Evolutionary conservation across 2,329 filamentous ascomycete species (phyloP).

Genomic region (Penicillium digitatum): DNA sequence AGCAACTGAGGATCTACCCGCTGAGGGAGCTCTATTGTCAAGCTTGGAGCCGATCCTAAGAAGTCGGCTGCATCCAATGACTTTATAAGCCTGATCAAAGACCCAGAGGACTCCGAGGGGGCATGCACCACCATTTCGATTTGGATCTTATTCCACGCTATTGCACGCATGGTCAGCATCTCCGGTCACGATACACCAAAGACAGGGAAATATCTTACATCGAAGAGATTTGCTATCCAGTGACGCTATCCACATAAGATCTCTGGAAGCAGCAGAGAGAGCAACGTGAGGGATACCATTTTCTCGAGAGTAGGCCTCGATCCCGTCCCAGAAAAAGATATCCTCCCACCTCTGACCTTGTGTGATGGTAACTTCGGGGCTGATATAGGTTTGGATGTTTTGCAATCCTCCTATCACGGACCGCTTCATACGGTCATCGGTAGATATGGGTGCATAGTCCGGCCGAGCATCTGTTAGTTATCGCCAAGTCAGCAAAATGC

Average conservation of each 20-base stretch:
- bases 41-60: constrained; percentile 63
- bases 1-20: constrained; percentile 63
- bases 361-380: constrained; percentile 71
- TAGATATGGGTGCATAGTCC: constrained; percentile 66
- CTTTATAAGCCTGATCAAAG: constrained; percentile 68
- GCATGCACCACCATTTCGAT: constrained; percentile 84
- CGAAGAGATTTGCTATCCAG: constrained; percentile 69
- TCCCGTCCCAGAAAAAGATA: constrained; percentile 59
- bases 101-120: constrained; percentile 64
- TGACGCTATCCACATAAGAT: constrained; percentile 70
- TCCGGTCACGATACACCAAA: background rate
- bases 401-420: constrained; percentile 62
- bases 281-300: constrained; percentile 65
- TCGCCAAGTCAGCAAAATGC: background rate
- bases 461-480: constrained; percentile 61
- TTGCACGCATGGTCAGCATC: constrained; percentile 11
- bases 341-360: constrained; percentile 68
- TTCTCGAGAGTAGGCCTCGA: constrained; percentile 53
- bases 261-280: constrained; percentile 61
- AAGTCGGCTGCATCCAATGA: constrained; percentile 76
- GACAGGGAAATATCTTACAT: constrained; percentile 45
- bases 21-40: constrained; percentile 80
- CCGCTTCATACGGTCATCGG: constrained; percentile 64
- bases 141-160: constrained; percentile 71
- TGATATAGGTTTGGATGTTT: constrained; percentile 69